Conservation (phyloP, 2,329 filamentous ascomycete species). For the Diaporthe humulicola region DNA sequence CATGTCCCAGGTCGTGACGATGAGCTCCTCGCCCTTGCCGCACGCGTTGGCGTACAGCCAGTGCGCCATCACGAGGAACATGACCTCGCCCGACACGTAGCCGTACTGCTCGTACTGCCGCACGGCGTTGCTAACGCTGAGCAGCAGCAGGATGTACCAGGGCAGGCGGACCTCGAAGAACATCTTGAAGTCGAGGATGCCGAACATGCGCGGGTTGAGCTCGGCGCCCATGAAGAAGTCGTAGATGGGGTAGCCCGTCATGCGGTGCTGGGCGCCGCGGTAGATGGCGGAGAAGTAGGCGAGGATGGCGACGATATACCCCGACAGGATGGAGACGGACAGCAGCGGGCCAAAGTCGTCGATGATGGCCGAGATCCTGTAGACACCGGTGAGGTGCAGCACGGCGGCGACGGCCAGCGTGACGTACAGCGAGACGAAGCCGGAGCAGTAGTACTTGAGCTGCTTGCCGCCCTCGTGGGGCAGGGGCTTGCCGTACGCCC, state of each 20-base stretch:
- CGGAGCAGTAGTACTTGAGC: conserved; percentile 95
- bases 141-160: conserved; percentile 86
- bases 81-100: conserved; percentile 80
- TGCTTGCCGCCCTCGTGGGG: conserved; percentile 86
- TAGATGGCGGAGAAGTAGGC: conserved; percentile 88
- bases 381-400: conserved; percentile 86
- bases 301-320: conserved; percentile 84
- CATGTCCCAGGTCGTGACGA: conserved; percentile 88
- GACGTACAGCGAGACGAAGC: conserved; percentile 86
- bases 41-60: conserved; percentile 88
- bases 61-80: conserved; percentile 82
- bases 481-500: conserved; percentile 88
- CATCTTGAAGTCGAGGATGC: conserved; percentile 91
- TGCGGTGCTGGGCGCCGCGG: conserved; percentile 88
- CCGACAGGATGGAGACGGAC: conserved; percentile 92
- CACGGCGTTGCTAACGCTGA: conserved; percentile 76
- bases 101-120: conserved; percentile 84
- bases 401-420: conserved; percentile 79
- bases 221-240: conserved; percentile 95
- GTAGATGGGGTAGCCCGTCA: conserved; percentile 86
- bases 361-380: conserved; percentile 91
- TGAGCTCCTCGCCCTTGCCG: conserved; percentile 85
- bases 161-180: conserved; percentile 89
- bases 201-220: conserved; percentile 88
- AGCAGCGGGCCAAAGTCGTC: conserved; percentile 96